Base-by-base conservation (phyloP, 768 basidiomycete species). In the Amanita pallidorosea region DNA sequence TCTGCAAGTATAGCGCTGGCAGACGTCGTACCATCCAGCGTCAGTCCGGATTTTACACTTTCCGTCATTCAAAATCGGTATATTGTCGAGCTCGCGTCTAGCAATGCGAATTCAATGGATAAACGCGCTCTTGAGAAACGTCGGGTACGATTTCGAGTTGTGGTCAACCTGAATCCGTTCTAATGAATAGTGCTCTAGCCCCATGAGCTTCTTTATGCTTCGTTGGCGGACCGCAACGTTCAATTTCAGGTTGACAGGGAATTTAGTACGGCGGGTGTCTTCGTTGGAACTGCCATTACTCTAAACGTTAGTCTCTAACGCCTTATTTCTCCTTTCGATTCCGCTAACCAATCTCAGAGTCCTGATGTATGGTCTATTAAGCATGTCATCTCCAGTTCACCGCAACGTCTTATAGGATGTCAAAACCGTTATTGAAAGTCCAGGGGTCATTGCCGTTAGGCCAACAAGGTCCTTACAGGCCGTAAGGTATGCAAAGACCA, bases 371-470 rank as follows among this genome's bases (percentile, higher is more conserved):
- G 52, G 35, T 41, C 41, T 49, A 23, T 20, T 45, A 49, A 23
- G n/a, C 3, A 20, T 13, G 22, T 12, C 4, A 2, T 31, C 2
- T 11, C 7, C n/a, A 13, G 35, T 9, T 37, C 23, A 29, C 15
- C 11, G 22, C 5, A 29, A 20, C 27, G 49, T 18, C 49, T 38
- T 37, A 12, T 45, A 82, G 79, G 77, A 81, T 59, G 72, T 71
- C 8, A 59, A 67, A 27, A 60, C 68, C 13, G 62, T 85, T 34
- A 60, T 67, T 9, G 60, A 63, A 9, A 67, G 73, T 3, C 65
- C 72, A 2, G 81, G 80, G 18, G 72, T 84, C n/a, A 68, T 74
- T 55, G 71, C 73, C 12, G 74, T 83, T 57, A 73, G 76, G n/a
- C 79, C 81, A 3, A 73, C 81, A 31, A 64, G 64, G 37, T 58